Evolutionary conservation across 306 rosid species (phyloP), one percentile per base, ranked within the genome.

Genomic region (Prunus salicina): DNA sequence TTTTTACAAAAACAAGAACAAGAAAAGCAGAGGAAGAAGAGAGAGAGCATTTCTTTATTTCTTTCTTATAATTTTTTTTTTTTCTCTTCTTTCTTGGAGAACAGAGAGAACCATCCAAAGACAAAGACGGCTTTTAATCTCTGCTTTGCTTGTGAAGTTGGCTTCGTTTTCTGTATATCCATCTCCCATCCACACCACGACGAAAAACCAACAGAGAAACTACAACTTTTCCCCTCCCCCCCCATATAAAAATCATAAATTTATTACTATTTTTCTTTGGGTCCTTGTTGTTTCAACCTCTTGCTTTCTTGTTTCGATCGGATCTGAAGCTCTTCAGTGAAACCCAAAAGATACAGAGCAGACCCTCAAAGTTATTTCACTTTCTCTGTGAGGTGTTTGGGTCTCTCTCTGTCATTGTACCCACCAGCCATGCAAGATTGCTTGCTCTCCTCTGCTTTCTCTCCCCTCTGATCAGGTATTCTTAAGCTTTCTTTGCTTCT

Each of bases 301-400:
- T 60, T 43, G 73, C 67, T 69, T 68, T 62, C 66, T 66, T 71
- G 84, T 69, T 82, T 80, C 86, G 94, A 90, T 91, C 91, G 84
- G 96, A 91, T 91, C 97, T 85, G 97, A 87, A 85, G 62, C 88
- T 81, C 89, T 67, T 81, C 91, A 67, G 77, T 47, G 82, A 18
- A 72, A 77, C 74, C 82, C 84, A 79, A 78, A 87, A 78, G 78
- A 60, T 43, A 43, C 47, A 22, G 62, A 25, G 45, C 67, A 12
- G 50, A 12, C 18, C 58, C 74, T 52, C 79, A 87, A 85, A 87
- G 85, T 77, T 38, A 72, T 76, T 80, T 81, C 84, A 85, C 90
- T 92, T 88, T 91, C 85, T 84, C 75, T 56, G 51, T 32, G 60
- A 73, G 53, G 57, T 41, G 73, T 71, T 67, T 82, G 51, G 75